Percentiles rank a stretch among this genome's conserved stretches.
Conservation (phyloP, 176 grass and related monocot species). For the Musa schizocarpa region DNA sequence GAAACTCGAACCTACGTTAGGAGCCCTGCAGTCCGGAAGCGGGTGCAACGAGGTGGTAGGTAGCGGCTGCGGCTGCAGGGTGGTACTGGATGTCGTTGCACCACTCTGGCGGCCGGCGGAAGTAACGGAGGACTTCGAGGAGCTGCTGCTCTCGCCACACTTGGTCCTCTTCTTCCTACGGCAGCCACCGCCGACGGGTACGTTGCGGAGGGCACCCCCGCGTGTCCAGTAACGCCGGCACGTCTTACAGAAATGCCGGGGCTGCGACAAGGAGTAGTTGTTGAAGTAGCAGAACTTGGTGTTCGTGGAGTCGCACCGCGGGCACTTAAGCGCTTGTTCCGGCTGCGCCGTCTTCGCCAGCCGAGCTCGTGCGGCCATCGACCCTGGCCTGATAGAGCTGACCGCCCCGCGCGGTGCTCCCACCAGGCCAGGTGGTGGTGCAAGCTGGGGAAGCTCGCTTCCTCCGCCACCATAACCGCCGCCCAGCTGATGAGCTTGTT, state of each 20-base stretch:
- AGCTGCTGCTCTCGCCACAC: slow-evolving; percentile 8
- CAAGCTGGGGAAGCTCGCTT: not conserved
- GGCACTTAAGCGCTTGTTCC: slow-evolving; percentile 75
- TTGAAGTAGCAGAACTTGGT: slow-evolving; percentile 99
- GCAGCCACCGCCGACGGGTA: slow-evolving; percentile 74
- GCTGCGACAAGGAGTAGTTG: slow-evolving; percentile 91
- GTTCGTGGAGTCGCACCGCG: slow-evolving; percentile 84
- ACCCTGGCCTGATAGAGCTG: not conserved
- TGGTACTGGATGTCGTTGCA: slow-evolving; percentile 14
- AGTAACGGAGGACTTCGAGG: slow-evolving; percentile 30
- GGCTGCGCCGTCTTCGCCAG: slow-evolving; percentile 62
- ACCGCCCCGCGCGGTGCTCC: not conserved
- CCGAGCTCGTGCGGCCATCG: slow-evolving; percentile 31
- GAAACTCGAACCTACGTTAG: slow-evolving; percentile 68
- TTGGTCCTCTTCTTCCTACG: slow-evolving; percentile 67
- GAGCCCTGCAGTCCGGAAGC: slow-evolving; percentile 20
- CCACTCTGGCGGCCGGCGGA: slow-evolving; percentile 9
- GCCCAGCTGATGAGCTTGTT: not conserved
- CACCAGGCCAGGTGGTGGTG: not conserved
- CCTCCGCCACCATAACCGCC: not conserved
- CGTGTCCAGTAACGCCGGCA: slow-evolving; percentile 95
- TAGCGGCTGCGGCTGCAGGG: slow-evolving; percentile 43
- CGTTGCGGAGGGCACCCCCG: slow-evolving; percentile 70
- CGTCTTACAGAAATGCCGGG: slow-evolving; percentile 84
- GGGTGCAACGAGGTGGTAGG: slow-evolving; percentile 54